A percentile compares a stretch with the other conserved stretches of the same genome.
These are phyloP conservation scores for Phanerodontia chrysosporium DNA, from an alignment of 768 basidiomycete species.

Conservation along the genomic window DNA sequence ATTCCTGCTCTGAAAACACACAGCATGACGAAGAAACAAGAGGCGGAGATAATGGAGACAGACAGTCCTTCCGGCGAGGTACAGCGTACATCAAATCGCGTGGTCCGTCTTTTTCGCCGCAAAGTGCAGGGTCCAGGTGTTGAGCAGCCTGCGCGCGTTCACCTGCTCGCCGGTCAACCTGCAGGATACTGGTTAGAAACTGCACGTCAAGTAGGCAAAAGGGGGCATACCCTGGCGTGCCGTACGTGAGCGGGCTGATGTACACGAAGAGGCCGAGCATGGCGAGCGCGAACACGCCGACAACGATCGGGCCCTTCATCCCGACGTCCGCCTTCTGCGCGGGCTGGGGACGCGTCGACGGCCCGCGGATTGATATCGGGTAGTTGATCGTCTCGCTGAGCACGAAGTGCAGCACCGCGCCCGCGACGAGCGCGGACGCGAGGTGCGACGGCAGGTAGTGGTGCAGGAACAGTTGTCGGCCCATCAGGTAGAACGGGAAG, in stretches of 20 bases:
- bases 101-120: conserved; percentile 58
- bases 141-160: conserved; percentile 75
- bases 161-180: conserved; percentile 86
- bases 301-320: conserved; percentile 65
- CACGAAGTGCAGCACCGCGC: conserved; percentile 86
- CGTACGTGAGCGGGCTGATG: conserved; percentile 90
- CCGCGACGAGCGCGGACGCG: conserved; percentile 87
- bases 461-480: conserved; percentile 93
- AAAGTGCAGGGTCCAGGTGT: conserved; percentile 93
- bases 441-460: conserved; percentile 98
- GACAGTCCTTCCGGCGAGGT: background rate
- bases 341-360: conserved; percentile 42
- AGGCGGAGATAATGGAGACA: background rate
- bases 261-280: conserved; percentile 68
- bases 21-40: background rate
- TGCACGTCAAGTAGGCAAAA: conserved; percentile 2
- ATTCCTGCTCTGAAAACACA: background rate
- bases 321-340: conserved; percentile 69
- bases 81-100: background rate
- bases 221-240: conserved; percentile 83
- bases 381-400: conserved; percentile 89
- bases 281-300: conserved; percentile 51
- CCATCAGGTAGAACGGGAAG: conserved; percentile 97
- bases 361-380: conserved; percentile 77
- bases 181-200: conserved; percentile 4